A percentile compares a stretch with the other conserved stretches of the same genome.
Conservation (phyloP, 441 rosid genomes). For the Adansonia madagascariensis region DNA sequence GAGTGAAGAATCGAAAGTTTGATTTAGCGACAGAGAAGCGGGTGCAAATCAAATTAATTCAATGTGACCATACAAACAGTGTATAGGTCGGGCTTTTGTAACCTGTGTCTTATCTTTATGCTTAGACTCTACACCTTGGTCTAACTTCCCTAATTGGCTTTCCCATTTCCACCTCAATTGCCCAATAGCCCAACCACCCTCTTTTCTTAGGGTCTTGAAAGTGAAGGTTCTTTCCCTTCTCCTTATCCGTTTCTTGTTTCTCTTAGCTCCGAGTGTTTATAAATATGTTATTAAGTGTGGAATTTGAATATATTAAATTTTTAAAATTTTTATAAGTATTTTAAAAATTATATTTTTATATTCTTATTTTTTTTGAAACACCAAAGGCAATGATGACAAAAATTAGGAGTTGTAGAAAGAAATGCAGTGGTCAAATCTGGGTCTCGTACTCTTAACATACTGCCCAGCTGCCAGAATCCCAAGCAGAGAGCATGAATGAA, state of each 20-base stretch:
- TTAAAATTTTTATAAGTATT: too few species aligned
- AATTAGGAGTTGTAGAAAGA: too few species aligned
- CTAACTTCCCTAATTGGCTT: background rate
- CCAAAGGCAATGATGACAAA: too few species aligned
- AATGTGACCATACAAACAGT: background rate
- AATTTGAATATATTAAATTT: too few species aligned
- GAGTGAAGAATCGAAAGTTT: conserved; percentile 36
- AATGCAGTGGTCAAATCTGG: background rate
- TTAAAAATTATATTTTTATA: too few species aligned
- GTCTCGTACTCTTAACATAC: background rate
- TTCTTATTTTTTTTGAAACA: too few species aligned
- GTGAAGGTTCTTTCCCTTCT: too few species aligned
- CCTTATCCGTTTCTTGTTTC: too few species aligned
- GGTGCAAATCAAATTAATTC: too few species aligned
- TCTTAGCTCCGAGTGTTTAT: too few species aligned
- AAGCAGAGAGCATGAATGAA: background rate
- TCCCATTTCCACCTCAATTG: background rate
- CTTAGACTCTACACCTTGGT: background rate
- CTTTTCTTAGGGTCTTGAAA: background rate
- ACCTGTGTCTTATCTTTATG: background rate
- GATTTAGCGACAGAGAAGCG: conserved; percentile 13
- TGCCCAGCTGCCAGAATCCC: background rate
- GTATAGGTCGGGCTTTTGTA: background rate
- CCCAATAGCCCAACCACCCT: background rate
- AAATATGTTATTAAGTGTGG: too few species aligned